Evolutionary conservation across 1,284 basidiomycete species (phyloP), one percentile per base, ranked within the genome.

Genomic region (Naganishia liquefaciens): DNA sequence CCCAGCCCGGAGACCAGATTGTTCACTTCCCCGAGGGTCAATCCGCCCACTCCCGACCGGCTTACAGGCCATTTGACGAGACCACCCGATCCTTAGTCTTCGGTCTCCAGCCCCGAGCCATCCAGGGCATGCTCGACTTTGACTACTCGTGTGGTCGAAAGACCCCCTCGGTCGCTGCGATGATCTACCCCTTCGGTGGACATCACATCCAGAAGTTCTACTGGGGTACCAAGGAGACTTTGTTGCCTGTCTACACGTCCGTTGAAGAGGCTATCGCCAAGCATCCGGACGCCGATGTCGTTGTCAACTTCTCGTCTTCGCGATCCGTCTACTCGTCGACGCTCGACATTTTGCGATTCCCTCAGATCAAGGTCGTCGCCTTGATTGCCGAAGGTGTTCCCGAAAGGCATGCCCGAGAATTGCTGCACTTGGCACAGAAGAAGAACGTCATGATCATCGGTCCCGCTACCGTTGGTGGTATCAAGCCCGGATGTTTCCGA

Each of bases 131-230:
- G 96, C 89, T 99, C 72, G 95, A 99, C 85, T 99, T 99, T 74
- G 95, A 99, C 84, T 99, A 89, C 82, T 93, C 92, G 19, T 99
- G 96, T 80, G 95, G 95, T 39, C 91, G 96, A 70, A 80, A 85
- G 68, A 86, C 88, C n/a, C 94, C 95, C 54, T 92, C 89, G 62
- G 95, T 99, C 70, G 95, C 95, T 44, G 95, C 96, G 63, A 99
- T 99, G 95, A 97, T 99, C 80, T 99, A 99, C 81, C 96, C 96
- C 77, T 99, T 99, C 81, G 95, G 95, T 77, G 95, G 95, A 39
- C 95, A 98, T 82, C 95, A 98, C 83, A 96, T 98, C 80, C 95
- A 99, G 82, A 99, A 99, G 84, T 96, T 97, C 85, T 94, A 99
- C 86, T 99, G 95, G 95, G 95, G 95, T 68, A 99, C 96, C 66